Percentiles rank a stretch among this genome's conserved stretches.
Conservation (phyloP, 305 asterid genomes). For the Fraxinus angustifolia region DNA sequence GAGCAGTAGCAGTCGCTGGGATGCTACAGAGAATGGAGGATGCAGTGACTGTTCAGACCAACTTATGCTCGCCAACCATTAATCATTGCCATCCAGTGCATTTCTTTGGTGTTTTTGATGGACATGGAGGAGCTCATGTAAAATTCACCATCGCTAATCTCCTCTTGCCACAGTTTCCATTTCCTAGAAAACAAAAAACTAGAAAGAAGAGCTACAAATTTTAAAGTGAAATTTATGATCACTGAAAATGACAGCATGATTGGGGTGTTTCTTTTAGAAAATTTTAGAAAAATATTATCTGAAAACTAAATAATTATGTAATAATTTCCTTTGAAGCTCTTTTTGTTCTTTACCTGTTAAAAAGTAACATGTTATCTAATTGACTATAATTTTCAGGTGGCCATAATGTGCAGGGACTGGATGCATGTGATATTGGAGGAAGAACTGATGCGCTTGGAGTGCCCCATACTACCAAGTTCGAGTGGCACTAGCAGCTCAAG, state of each 20-base stretch:
- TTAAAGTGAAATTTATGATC: neutral
- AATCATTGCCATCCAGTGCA: slow-evolving; percentile 31
- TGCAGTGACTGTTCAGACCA: slow-evolving; percentile 19
- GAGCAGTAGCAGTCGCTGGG: slow-evolving; percentile 38
- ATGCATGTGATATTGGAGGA: slow-evolving; percentile 43
- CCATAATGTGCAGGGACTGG: slow-evolving; percentile 35
- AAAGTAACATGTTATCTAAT: neutral
- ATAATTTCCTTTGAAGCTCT: neutral
- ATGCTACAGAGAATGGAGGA: slow-evolving; percentile 42
- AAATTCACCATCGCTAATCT: neutral
- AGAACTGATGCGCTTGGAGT: slow-evolving; percentile 27
- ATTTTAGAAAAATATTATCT: neutral
- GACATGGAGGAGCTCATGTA: slow-evolving; percentile 54
- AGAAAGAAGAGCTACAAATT: neutral
- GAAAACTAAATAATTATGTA: neutral
- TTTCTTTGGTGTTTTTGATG: slow-evolving; percentile 47
- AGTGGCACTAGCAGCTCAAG: neutral
- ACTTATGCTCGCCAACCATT: slow-evolving; percentile 34
- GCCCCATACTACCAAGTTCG: neutral
- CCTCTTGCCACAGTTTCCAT: neutral
- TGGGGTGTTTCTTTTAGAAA: neutral
- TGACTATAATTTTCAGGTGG: slow-evolving; percentile 27
- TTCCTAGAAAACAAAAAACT: neutral
- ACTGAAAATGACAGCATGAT: neutral
- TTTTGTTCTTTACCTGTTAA: neutral